Evolutionary conservation across 139 green algal genomes (phyloP), one percentile per base, ranked within the genome.

Genomic region (Closterium sp.): DNA sequence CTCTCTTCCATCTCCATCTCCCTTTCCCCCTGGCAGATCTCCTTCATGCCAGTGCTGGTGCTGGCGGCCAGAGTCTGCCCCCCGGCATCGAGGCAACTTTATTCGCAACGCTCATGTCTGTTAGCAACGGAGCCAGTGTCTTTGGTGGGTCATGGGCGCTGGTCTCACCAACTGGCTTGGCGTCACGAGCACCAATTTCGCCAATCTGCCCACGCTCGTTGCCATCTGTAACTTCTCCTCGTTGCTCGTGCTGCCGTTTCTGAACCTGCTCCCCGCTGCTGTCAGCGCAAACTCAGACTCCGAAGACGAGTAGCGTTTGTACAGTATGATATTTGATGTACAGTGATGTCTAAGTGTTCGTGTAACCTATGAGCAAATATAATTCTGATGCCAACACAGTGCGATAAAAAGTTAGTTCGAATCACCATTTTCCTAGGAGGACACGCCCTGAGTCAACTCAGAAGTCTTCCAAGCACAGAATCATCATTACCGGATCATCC

Each of bases 21-120:
- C 36, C 5, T 55, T 55, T 10, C 2, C 38, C 4, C 38, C 89
- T 30, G 10, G 0, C 91, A 94, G 90, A 32, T 93, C 5, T 95
- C 96, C 28, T 99, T 98, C 94, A 98, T 99, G 97, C 98, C 98
- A 25, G 95, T 99, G 28, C 95, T 99, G 38, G 98, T 99, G 34
- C 95, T 99, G 7, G 98, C 98, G 5, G 96, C 97, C 0, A 90
- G 85, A 32, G 89, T 94, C 9, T 96, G 94, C 64, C 92, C 95
- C 21, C 33, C 92, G 32, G 96, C 1, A 97, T 99, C 23, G 98
- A 99, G 94, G 98, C 98, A 10, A 99, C 97, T 0, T 96, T 99
- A 6, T 99, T 99, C 94, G 98, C 98, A 4, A 97, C 97, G 0
- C 95, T 99, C 33, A 99, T 99, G 98, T 96, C 88, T 9, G 93